phyloP scores from a whole-genome alignment of 108 stramenopile species.

The Chaetoceros tenuissimus region DNA sequence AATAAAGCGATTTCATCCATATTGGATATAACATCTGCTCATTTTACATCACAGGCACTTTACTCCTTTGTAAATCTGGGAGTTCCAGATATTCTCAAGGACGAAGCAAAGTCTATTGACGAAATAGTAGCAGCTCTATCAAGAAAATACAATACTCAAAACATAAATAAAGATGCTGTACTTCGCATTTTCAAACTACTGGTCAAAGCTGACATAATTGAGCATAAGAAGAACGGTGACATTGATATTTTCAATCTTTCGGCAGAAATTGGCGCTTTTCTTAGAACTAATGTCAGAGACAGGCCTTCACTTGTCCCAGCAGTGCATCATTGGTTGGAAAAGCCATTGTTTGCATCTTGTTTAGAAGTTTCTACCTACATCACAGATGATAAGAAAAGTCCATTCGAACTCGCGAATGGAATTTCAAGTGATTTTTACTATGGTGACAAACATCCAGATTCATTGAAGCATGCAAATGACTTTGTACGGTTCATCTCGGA shows the following conservation, averaged over 20 bases:
- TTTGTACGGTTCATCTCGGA: constrained; percentile 18
- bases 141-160: too few species aligned
- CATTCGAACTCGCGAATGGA: constrained; percentile 19
- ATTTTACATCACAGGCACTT: constrained; percentile 16
- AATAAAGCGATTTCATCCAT: too few species aligned
- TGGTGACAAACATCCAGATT: constrained; percentile 8
- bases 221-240: neutral
- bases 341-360: constrained; percentile 20
- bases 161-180: neutral
- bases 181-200: neutral
- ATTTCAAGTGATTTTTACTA: constrained; percentile 11
- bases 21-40: constrained; percentile 14
- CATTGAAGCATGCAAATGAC: constrained; percentile 15
- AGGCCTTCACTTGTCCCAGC: constrained; percentile 5
- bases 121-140: constrained; percentile 7
- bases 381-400: neutral
- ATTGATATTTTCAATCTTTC: neutral
- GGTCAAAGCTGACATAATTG: constrained; percentile 3
- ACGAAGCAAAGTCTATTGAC: constrained; percentile 1
- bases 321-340: constrained; percentile 21
- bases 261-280: neutral
- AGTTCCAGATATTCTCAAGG: constrained; percentile 10
- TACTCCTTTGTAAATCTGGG: constrained; percentile 3
- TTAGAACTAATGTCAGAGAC: neutral
- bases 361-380: constrained; percentile 11